phyloP scores from a whole-genome alignment of 2,329 filamentous ascomycete genomes.

The Phyllosticta citribraziliensis region DNA sequence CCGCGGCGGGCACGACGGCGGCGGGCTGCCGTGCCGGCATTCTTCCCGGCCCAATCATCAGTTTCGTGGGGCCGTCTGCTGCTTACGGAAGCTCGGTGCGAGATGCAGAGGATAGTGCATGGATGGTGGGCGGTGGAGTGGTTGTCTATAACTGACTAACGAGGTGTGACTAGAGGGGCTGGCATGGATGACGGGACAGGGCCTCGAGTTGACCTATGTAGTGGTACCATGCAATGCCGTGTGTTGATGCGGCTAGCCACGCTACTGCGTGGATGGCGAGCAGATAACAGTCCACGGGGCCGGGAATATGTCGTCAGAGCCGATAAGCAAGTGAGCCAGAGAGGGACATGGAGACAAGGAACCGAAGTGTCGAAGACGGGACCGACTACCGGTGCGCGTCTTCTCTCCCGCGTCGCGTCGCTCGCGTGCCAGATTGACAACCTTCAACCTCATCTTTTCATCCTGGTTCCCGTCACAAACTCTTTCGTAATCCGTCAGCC shows the following conservation, averaged over 20 bases:
- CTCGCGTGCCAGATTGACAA: not conserved
- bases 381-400: not conserved
- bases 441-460: not conserved
- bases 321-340: not conserved
- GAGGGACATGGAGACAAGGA: not conserved
- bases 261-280: not conserved
- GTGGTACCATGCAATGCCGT: not conserved
- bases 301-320: not conserved
- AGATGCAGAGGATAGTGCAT: not conserved
- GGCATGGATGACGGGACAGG: not conserved
- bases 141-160: not conserved
- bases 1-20: not conserved
- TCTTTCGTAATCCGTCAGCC: not conserved
- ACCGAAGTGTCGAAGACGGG: not conserved
- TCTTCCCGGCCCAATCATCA: not conserved
- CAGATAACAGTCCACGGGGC: not conserved
- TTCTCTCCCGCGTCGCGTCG: not conserved
- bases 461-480: not conserved
- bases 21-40: not conserved
- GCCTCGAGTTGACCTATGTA: not conserved
- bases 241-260: not conserved
- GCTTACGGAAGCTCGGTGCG: not conserved
- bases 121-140: not conserved
- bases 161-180: not conserved
- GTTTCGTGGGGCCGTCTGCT: not conserved